Conservation (phyloP, 2,329 filamentous ascomycete genomes). For the Claviceps citrina region DNA sequence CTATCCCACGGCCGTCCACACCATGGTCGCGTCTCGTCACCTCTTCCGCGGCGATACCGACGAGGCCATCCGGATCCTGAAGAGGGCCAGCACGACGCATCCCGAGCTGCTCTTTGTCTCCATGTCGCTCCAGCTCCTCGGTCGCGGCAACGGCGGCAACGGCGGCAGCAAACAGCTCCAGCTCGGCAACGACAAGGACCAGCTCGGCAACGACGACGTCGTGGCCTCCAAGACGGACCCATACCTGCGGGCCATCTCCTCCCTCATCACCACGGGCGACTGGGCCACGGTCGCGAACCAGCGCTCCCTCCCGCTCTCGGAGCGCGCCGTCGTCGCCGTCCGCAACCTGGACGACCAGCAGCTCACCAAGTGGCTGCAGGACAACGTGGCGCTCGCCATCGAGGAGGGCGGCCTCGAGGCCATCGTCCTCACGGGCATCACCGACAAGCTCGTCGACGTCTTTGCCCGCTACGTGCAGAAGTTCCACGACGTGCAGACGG, state of each 20-base stretch:
- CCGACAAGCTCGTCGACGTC: conserved; percentile 56
- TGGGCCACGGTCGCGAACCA: conserved; percentile 64
- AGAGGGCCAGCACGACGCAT: conserved; percentile 45
- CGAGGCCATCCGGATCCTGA: conserved; percentile 54
- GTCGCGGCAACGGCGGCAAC: conserved; percentile 25
- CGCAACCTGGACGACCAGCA: conserved; percentile 47
- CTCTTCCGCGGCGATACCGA: conserved; percentile 57
- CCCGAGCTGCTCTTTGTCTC: conserved; percentile 54
- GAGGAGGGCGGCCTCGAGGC: conserved; percentile 59
- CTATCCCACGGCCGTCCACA: conserved; percentile 42
- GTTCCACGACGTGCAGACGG: conserved; percentile 65
- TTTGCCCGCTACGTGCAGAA: conserved; percentile 61
- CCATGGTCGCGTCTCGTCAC: conserved; percentile 61
- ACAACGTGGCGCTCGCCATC: conserved; percentile 46
- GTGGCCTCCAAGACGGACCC: conserved; percentile 54
- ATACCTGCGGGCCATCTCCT: conserved; percentile 65
- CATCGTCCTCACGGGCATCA: conserved; percentile 63
- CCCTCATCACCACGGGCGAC: conserved; percentile 59
- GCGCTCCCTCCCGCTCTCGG: conserved; percentile 55
- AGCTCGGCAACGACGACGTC: conserved; percentile 42
- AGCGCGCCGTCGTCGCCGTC: conserved; percentile 60
- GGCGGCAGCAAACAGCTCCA: conserved; percentile 27
- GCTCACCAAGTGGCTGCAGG: conserved; percentile 51
- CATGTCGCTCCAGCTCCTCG: conserved; percentile 48
- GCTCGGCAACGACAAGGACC: conserved; percentile 22